phyloP scores from a whole-genome alignment of 768 basidiomycete genomes.

The Coprinopsis marcescibilis region DNA sequence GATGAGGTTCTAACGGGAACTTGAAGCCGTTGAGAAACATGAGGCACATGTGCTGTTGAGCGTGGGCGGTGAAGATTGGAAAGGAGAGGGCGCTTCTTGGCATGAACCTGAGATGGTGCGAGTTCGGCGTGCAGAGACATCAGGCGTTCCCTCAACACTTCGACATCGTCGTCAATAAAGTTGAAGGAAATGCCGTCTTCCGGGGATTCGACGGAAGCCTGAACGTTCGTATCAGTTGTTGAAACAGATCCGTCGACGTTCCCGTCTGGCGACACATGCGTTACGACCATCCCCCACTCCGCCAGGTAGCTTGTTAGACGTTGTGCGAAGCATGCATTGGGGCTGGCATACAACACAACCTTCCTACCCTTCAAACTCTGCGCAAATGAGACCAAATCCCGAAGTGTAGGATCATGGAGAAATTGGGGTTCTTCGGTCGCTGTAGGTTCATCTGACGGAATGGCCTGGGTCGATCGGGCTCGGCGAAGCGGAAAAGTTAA shows the following conservation, averaged over 20 bases:
- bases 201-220: neutral
- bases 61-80: slow-evolving; percentile 64
- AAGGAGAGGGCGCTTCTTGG: slow-evolving; percentile 64
- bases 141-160: slow-evolving; percentile 71
- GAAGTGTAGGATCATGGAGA: slow-evolving; percentile 71
- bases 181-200: slow-evolving; percentile 51
- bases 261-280: slow-evolving; percentile 63
- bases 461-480: slow-evolving; percentile 43
- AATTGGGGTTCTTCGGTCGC: slow-evolving; percentile 43
- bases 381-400: slow-evolving; percentile 73
- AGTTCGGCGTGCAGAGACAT: slow-evolving; percentile 57
- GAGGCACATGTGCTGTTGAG: slow-evolving; percentile 69
- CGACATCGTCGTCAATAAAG: slow-evolving; percentile 90
- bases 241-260: slow-evolving; percentile 35
- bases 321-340: slow-evolving; percentile 85
- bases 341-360: slow-evolving; percentile 78
- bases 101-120: slow-evolving; percentile 20
- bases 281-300: slow-evolving; percentile 93
- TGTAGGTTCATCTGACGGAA: slow-evolving; percentile 23
- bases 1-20: slow-evolving; percentile 20
- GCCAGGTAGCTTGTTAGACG: slow-evolving; percentile 91
- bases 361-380: slow-evolving; percentile 79
- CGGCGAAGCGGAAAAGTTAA: slow-evolving; percentile 57
- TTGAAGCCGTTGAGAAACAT: slow-evolving; percentile 1
- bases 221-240: neutral